Evolutionary conservation across 2,329 filamentous ascomycete species (phyloP).

Genomic region (Elsinoe necatrix): DNA sequence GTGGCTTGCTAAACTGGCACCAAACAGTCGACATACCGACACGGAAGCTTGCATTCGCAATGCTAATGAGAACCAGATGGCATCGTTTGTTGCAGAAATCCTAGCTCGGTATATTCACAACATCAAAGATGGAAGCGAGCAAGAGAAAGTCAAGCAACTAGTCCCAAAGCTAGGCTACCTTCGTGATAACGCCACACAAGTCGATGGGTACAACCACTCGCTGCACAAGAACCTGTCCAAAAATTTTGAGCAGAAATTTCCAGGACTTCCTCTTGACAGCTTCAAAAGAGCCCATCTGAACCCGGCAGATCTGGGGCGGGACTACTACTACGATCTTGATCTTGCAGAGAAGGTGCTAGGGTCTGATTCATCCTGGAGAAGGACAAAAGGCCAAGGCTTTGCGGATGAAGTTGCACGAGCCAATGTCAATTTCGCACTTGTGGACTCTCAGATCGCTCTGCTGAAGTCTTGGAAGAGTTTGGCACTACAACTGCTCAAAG

Average conservation of each 20-base stretch:
- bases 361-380: conserved; percentile 68
- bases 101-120: conserved; percentile 87
- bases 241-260: conserved; percentile 74
- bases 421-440: conserved; percentile 82
- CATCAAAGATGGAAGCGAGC: conserved; percentile 65
- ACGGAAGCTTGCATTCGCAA: conserved; percentile 23
- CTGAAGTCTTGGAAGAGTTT: conserved; percentile 87
- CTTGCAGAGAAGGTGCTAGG: conserved; percentile 67
- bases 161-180: conserved; percentile 72
- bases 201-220: conserved; percentile 79
- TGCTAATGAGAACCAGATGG: conserved; percentile 47
- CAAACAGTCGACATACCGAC: conserved; percentile 33
- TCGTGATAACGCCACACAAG: conserved; percentile 64
- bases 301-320: conserved; percentile 49
- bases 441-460: conserved; percentile 81
- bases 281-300: conserved; percentile 65
- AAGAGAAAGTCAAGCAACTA: conserved; percentile 59
- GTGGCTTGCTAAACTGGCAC: conserved; percentile 55
- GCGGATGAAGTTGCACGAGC: conserved; percentile 73
- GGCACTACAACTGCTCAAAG: conserved; percentile 71
- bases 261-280: conserved; percentile 61
- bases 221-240: conserved; percentile 75
- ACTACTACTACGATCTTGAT: conserved; percentile 77
- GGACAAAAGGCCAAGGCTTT: conserved; percentile 59
- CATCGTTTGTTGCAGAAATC: conserved; percentile 76